phyloP scores from a whole-genome alignment of 352 stramenopile species.

The Globisporangium middletonii region DNA sequence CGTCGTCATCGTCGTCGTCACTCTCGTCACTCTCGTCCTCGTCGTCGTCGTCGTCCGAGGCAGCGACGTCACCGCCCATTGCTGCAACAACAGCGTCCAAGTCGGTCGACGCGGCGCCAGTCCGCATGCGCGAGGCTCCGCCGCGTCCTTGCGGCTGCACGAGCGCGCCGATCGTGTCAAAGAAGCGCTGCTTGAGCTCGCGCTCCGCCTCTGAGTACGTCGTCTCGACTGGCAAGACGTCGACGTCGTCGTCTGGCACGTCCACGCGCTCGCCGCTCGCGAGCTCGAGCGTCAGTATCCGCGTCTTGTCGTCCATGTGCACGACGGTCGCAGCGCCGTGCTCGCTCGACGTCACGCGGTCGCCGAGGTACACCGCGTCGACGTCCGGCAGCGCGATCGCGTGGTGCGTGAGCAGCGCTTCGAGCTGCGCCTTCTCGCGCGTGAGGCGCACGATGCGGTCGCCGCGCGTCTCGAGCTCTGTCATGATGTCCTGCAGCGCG shows the following conservation, averaged over 20 bases:
- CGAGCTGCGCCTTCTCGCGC: slow-evolving; percentile 59
- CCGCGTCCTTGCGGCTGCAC: slow-evolving; percentile 45
- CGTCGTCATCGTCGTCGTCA: slow-evolving; percentile 25
- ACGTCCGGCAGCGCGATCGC: slow-evolving; percentile 41
- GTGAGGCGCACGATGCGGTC: slow-evolving; percentile 44
- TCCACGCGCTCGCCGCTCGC: slow-evolving; percentile 34
- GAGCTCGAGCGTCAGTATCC: slow-evolving; percentile 42
- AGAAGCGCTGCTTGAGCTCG: slow-evolving; percentile 53
- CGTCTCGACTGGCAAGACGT: slow-evolving; percentile 44
- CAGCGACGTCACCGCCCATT: slow-evolving; percentile 18
- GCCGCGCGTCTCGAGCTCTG: slow-evolving; percentile 57
- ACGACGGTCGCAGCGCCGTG: slow-evolving; percentile 42
- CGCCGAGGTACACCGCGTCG: slow-evolving; percentile 56
- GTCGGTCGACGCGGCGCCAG: background rate
- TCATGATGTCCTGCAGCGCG: slow-evolving; percentile 78
- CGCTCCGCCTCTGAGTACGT: slow-evolving; percentile 50
- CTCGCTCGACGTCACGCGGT: slow-evolving; percentile 41
- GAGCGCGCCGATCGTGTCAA: slow-evolving; percentile 63
- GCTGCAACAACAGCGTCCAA: slow-evolving; percentile 10
- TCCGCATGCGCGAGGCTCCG: slow-evolving; percentile 11
- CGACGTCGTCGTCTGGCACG: slow-evolving; percentile 52
- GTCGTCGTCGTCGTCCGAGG: slow-evolving; percentile 23
- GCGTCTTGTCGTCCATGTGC: slow-evolving; percentile 29
- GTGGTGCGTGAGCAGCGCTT: slow-evolving; percentile 39
- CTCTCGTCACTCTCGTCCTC: slow-evolving; percentile 21